phyloP scores from a whole-genome alignment of 1,284 basidiomycete genomes.

The Sporisorium graminicola region DNA sequence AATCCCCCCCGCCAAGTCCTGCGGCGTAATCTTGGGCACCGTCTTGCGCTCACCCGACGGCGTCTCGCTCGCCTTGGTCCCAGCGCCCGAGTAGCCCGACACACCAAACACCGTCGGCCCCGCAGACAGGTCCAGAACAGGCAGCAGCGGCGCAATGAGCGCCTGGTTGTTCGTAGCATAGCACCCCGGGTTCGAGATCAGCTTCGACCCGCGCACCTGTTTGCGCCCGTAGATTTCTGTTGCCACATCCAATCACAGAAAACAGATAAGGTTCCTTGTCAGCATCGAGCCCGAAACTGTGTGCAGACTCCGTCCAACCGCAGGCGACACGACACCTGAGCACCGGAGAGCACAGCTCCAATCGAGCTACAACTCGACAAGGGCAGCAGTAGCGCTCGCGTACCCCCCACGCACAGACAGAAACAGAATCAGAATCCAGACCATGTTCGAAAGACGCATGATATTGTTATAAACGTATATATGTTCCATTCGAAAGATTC shows the following conservation, averaged over 20 bases:
- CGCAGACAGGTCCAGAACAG: constrained; percentile 67
- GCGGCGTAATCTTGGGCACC: constrained; percentile 83
- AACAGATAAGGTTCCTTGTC: no score
- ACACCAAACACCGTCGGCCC: constrained; percentile 84
- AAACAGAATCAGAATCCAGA: neutral
- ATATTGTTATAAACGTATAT: neutral
- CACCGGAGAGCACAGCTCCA: no score
- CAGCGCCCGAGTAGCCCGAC: constrained; percentile 94
- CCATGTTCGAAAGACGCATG: no score
- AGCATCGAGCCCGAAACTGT: no score
- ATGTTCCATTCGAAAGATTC: neutral
- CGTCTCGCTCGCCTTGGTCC: constrained; percentile 77
- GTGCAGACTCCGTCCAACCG: no score
- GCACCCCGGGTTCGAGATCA: constrained; percentile 97
- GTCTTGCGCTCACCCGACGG: constrained; percentile 71
- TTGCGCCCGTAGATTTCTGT: constrained; percentile 89
- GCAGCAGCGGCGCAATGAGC: constrained; percentile 89
- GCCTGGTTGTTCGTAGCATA: constrained; percentile 95
- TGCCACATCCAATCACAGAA: no score
- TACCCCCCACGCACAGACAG: constrained; percentile 4
- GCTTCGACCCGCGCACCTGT: constrained; percentile 78
- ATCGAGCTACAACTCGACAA: no score
- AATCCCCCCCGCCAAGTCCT: constrained; percentile 81
- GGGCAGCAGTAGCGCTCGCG: neutral
- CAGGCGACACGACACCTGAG: no score